A percentile compares a stretch with the other conserved stretches of the same genome.
These are phyloP conservation scores for Penicillium sp. DNA, from an alignment of 2,329 filamentous ascomycete species.

Conservation along the genomic window DNA sequence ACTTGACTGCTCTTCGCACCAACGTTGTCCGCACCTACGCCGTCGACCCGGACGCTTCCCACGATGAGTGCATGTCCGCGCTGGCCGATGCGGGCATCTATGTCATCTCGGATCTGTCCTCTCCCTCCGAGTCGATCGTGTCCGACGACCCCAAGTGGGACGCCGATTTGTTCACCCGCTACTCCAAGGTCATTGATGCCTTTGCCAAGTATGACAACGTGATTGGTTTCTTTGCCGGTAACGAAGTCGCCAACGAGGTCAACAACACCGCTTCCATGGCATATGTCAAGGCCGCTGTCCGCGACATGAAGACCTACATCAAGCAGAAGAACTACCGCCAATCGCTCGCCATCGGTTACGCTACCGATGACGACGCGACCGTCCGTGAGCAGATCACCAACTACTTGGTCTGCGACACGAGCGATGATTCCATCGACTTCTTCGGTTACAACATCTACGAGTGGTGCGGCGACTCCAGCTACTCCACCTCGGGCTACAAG, in stretches of 20 bases:
- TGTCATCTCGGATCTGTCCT: constrained; percentile 82
- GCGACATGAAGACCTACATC: constrained; percentile 94
- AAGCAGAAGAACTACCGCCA: constrained; percentile 65
- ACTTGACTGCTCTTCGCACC: constrained; percentile 70
- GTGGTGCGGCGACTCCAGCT: constrained; percentile 87
- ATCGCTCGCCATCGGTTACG: constrained; percentile 83
- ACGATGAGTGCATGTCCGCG: constrained; percentile 76
- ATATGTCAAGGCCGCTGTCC: constrained; percentile 95
- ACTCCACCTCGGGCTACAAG: constrained; percentile 70
- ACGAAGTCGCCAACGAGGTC: constrained; percentile 85
- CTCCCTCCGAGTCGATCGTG: constrained; percentile 78
- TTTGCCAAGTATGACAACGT: constrained; percentile 81
- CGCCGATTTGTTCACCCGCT: constrained; percentile 68
- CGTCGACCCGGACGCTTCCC: constrained; percentile 71
- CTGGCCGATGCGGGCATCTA: constrained; percentile 87
- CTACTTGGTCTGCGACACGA: constrained; percentile 86
- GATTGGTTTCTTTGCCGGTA: constrained; percentile 96
- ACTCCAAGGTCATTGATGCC: constrained; percentile 75
- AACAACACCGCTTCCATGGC: constrained; percentile 88
- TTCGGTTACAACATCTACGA: constrained; percentile 99
- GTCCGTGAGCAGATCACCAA: constrained; percentile 77
- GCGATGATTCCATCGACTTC: constrained; percentile 73
- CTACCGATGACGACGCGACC: constrained; percentile 82
- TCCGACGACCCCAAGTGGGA: constrained; percentile 75
- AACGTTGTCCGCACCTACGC: constrained; percentile 96